phyloP scores from a whole-genome alignment of 306 rosid genomes.

The Pyrus pyrifolia region DNA sequence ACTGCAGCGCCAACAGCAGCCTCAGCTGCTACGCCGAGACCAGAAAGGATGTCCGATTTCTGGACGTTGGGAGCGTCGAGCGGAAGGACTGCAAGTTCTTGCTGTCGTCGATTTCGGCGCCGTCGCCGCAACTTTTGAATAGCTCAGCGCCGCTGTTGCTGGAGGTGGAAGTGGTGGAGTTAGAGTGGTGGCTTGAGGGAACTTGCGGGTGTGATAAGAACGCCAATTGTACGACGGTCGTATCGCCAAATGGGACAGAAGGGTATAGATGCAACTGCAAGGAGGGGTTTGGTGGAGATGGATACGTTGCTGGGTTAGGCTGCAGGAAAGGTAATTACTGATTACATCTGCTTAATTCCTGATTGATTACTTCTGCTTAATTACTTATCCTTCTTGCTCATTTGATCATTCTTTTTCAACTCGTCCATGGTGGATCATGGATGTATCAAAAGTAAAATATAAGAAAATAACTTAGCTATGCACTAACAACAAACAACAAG shows the following conservation, averaged over 20 bases:
- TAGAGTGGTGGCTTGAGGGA: constrained; percentile 86
- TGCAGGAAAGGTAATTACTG: constrained; percentile 65
- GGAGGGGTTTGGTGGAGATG: constrained; percentile 63
- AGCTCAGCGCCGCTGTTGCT: constrained; percentile 33
- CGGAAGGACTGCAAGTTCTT: constrained; percentile 33
- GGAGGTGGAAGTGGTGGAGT: constrained; percentile 57
- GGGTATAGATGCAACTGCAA: constrained; percentile 56
- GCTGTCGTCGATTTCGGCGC: constrained; percentile 51
- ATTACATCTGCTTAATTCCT: background rate
- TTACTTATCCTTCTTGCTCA: background rate
- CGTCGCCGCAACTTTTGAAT: constrained; percentile 11
- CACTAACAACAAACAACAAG: too few species aligned
- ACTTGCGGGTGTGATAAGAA: constrained; percentile 43
- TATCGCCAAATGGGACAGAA: constrained; percentile 24
- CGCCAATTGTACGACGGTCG: constrained; percentile 38
- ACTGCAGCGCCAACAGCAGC: constrained; percentile 32
- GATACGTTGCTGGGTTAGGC: constrained; percentile 53
- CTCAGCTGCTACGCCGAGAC: constrained; percentile 56
- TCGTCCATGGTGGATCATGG: background rate
- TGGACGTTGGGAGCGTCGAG: constrained; percentile 14
- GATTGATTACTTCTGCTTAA: background rate
- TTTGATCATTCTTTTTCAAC: background rate
- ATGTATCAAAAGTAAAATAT: too few species aligned
- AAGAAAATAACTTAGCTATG: too few species aligned
- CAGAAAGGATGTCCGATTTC: constrained; percentile 7